A percentile compares a stretch with the other conserved stretches of the same genome.
Evolutionary conservation across 352 stramenopile species (phyloP).

Genomic region (Globisporangium sylvaticum): DNA sequence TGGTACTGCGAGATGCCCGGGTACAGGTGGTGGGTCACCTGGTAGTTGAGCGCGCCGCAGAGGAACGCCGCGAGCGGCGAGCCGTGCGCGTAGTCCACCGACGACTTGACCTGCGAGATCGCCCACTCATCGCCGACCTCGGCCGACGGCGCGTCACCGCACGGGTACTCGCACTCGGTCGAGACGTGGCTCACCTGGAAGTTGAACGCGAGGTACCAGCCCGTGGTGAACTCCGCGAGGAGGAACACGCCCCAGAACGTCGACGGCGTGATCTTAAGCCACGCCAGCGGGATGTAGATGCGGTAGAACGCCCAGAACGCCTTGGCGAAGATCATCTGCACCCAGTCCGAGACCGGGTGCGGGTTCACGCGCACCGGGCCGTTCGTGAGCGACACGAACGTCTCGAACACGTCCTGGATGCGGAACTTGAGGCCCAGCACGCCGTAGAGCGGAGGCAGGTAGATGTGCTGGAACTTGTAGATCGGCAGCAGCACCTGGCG

Average conservation of each 20-base stretch:
- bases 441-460: conserved; percentile 91
- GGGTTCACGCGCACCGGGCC: conserved; percentile 91
- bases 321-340: conserved; percentile 85
- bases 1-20: conserved; percentile 93
- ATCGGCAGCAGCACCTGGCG: conserved; percentile 81
- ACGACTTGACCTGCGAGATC: conserved; percentile 92
- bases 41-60: conserved; percentile 96
- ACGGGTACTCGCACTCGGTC: conserved; percentile 88
- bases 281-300: conserved; percentile 83
- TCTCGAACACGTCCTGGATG: conserved; percentile 90
- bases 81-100: conserved; percentile 90
- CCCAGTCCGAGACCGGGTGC: conserved; percentile 70
- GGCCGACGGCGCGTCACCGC: conserved; percentile 50
- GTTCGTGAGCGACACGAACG: conserved; percentile 82
- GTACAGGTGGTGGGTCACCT: conserved; percentile 93
- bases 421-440: conserved; percentile 93
- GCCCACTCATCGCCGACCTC: conserved; percentile 90
- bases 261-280: conserved; percentile 53
- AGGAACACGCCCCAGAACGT: conserved; percentile 83
- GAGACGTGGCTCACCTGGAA: conserved; percentile 91
- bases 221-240: conserved; percentile 86
- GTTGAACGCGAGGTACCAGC: conserved; percentile 93
- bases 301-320: conserved; percentile 88
- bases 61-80: conserved; percentile 89
- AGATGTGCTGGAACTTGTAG: conserved; percentile 93